phyloP scores from a whole-genome alignment of 202 grass and related monocot genomes.

The Carex arenaria region DNA sequence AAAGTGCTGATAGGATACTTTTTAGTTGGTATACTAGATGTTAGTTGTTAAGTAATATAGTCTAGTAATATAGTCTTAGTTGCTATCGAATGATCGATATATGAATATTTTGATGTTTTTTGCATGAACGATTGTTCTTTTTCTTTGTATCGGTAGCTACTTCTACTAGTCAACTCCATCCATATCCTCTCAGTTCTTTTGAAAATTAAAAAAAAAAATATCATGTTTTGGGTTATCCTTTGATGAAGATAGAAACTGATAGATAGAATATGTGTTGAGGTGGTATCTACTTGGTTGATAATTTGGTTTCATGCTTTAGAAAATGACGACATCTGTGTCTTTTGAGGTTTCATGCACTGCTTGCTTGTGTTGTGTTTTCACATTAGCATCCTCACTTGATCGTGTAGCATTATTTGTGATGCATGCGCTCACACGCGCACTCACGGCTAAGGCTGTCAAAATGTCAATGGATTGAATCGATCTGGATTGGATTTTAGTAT shows the following conservation, averaged over 20 bases:
- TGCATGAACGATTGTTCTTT: not conserved
- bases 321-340: not conserved
- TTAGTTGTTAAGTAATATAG: not conserved
- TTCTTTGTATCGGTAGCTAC: not conserved
- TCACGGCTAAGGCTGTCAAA: too few species aligned
- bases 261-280: not conserved
- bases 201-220: not conserved
- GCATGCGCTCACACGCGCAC: too few species aligned
- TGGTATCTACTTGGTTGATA: too few species aligned
- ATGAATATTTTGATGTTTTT: not conserved
- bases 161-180: not conserved
- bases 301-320: not conserved
- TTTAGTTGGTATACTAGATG: constrained; percentile 12
- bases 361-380: not conserved
- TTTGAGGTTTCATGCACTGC: not conserved
- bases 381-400: not conserved
- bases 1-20: not conserved
- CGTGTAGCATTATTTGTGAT: not conserved
- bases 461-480: too few species aligned
- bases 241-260: not conserved
- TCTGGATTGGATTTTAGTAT: too few species aligned
- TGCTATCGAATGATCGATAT: not conserved
- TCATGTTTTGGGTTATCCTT: not conserved
- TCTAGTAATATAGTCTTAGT: not conserved
- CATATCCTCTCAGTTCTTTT: not conserved